These are phyloP conservation scores for Aspergillus ostianus DNA, from an alignment of 495 filamentous ascomycete species.

Conservation along the genomic window DNA sequence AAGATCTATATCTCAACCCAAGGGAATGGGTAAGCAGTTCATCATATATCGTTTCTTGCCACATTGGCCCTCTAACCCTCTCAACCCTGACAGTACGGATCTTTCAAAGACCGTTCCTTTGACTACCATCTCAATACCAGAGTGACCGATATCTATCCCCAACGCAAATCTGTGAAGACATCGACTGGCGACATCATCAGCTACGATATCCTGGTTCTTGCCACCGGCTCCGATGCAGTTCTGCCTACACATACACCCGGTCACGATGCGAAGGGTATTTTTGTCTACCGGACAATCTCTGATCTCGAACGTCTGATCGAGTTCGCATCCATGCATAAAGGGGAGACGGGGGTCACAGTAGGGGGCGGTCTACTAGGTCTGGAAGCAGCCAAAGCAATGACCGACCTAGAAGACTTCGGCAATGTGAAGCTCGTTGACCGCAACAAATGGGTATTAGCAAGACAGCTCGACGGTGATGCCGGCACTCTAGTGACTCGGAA, in stretches of 20 bases:
- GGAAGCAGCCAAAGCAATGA: conserved; percentile 94
- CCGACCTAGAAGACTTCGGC: conserved; percentile 76
- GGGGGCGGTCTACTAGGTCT: conserved; percentile 90
- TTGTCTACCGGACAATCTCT: conserved; percentile 90
- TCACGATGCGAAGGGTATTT: conserved; percentile 81
- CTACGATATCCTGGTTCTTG: conserved; percentile 87
- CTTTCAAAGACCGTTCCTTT: conserved; percentile 62
- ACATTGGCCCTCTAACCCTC: neutral
- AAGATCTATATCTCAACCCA: conserved; percentile 88
- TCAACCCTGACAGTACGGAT: conserved; percentile 44
- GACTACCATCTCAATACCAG: conserved; percentile 82
- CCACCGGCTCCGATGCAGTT: conserved; percentile 88
- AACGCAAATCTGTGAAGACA: conserved; percentile 65
- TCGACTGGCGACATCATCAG: conserved; percentile 66
- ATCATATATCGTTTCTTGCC: neutral
- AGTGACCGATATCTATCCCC: conserved; percentile 68
- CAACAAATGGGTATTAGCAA: conserved; percentile 82
- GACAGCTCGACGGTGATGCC: conserved; percentile 85
- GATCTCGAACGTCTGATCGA: conserved; percentile 81
- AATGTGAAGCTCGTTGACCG: conserved; percentile 84
- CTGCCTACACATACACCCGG: conserved; percentile 80
- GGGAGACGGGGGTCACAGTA: conserved; percentile 73
- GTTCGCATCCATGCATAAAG: conserved; percentile 64
- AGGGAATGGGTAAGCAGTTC: conserved; percentile 71
- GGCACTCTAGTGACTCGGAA: conserved; percentile 83